Evolutionary conservation across 1,284 basidiomycete species (phyloP).

Genomic region (Ceratobasidium sp.): DNA sequence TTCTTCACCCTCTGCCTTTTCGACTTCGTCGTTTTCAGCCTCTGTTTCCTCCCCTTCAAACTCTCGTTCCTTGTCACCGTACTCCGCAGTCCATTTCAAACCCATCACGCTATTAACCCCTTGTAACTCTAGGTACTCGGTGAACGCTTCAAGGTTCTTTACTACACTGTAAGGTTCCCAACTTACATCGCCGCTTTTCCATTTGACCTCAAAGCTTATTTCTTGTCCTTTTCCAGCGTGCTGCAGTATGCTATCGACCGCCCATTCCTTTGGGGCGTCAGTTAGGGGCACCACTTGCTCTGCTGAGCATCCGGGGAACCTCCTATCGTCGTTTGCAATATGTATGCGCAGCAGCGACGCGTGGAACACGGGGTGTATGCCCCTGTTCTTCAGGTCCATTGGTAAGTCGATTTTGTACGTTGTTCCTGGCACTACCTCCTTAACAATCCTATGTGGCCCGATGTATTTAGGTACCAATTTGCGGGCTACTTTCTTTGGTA

Average conservation of each 20-base stretch:
- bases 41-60: too few relatives aligned
- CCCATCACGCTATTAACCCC: too few relatives aligned
- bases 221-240: constrained; percentile 47
- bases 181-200: constrained; percentile 49
- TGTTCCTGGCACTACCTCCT: constrained; percentile 43
- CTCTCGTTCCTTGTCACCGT: too few relatives aligned
- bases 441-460: constrained; percentile 47
- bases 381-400: constrained; percentile 40
- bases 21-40: too few relatives aligned
- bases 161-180: constrained; percentile 45
- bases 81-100: too few relatives aligned
- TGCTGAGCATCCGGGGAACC: constrained; percentile 24
- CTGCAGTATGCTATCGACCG: constrained; percentile 46
- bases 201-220: constrained; percentile 48
- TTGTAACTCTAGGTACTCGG: background rate
- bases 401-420: constrained; percentile 48
- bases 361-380: constrained; percentile 44
- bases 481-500: constrained; percentile 46
- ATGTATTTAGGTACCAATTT: constrained; percentile 49
- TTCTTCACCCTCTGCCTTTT: too few relatives aligned
- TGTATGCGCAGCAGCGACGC: constrained; percentile 42
- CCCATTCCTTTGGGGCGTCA: constrained; percentile 46
- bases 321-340: constrained; percentile 31
- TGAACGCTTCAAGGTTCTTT: background rate
- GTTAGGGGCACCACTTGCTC: background rate